Base-by-base conservation (phyloP, 176 grass and related monocot species). In the Musa acuminata region DNA sequence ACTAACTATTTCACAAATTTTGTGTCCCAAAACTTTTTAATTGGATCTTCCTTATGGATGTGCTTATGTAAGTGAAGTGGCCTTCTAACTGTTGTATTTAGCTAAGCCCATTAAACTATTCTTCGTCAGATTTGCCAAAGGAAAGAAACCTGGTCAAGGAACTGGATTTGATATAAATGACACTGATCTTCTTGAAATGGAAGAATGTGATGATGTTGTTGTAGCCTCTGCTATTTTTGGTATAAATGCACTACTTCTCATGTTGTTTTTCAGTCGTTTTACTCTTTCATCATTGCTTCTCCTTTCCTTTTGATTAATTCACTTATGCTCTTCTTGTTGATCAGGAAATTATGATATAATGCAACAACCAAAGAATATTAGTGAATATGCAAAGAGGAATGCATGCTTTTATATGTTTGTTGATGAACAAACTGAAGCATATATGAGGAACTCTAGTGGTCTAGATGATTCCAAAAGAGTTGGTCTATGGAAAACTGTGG, bases 291-390 rank as follows among this genome's bases (percentile, higher is more conserved):
- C 49, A 19, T 50, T 10, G 26, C 19, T 79, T 55, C 17, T 50
- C 1, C 11, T 69, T 24, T 52, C 10, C 19, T 63, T 13, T 29
- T 19, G 49, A 35, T 49, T 50, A n/a, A 77, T 29, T 29, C 17
- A 8, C 29, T 70, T n/a, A 59, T 26, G n/a, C n/a, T 65, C 11
- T 51, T 63, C 20, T 35, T 8, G 54, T 63, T 73, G 13, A 80
- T 43, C 21, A 80, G 78, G 78, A 73, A 80, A 80, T 72, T 80
- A 80, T 80, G 78, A 80, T 64, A 43, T 80, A 64, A 73, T 80
- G 55, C 78, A 80, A 80, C 69, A 80, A 64, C 78, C 78, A 27
- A 73, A 72, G 35, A 80, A 80, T 21, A 80, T 80, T 51, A 73
- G 78, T 73, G 78, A 80, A 29, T 80, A 80, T 80, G 55, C 78